phyloP scores from a whole-genome alignment of 2,329 filamentous ascomycete species.

The Colletotrichum lupini region DNA sequence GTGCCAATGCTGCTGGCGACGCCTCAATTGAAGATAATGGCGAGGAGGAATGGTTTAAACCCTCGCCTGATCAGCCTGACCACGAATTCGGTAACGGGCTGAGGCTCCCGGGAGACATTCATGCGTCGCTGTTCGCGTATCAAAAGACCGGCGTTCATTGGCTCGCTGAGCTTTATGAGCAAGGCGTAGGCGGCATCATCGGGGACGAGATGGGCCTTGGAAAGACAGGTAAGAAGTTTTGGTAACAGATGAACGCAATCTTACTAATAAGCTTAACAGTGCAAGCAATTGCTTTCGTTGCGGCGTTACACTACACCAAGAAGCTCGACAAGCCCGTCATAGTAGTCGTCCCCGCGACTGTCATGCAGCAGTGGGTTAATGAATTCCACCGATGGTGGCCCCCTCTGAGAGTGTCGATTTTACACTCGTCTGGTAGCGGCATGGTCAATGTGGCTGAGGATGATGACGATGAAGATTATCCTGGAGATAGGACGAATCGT shows the following conservation, averaged over 20 bases:
- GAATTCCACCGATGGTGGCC: slow-evolving; percentile 99
- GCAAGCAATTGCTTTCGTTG: slow-evolving; percentile 80
- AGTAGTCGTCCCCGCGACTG: slow-evolving; percentile 91
- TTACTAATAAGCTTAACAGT: slow-evolving; percentile 46
- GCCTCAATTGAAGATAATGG: slow-evolving; percentile 56
- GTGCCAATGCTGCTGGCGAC: slow-evolving; percentile 43
- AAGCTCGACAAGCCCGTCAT: slow-evolving; percentile 87
- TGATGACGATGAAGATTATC: slow-evolving; percentile 55
- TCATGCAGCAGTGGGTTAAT: slow-evolving; percentile 97
- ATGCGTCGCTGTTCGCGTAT: slow-evolving; percentile 92
- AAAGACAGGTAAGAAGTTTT: slow-evolving; percentile 70
- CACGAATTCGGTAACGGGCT: slow-evolving; percentile 79
- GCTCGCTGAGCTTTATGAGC: slow-evolving; percentile 91
- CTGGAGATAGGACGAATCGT: slow-evolving; percentile 50
- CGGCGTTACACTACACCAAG: slow-evolving; percentile 91
- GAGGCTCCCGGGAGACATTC: slow-evolving; percentile 90
- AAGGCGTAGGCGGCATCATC: slow-evolving; percentile 92
- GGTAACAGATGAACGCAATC: neutral
- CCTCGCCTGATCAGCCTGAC: slow-evolving; percentile 85
- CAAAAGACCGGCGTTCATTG: slow-evolving; percentile 98
- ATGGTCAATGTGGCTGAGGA: slow-evolving; percentile 86
- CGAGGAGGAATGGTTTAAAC: slow-evolving; percentile 80
- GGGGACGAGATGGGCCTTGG: slow-evolving; percentile 99
- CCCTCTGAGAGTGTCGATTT: slow-evolving; percentile 92
- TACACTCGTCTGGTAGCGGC: slow-evolving; percentile 95